phyloP scores from a whole-genome alignment of 2,329 filamentous ascomycete genomes.

The Colletotrichum lini region DNA sequence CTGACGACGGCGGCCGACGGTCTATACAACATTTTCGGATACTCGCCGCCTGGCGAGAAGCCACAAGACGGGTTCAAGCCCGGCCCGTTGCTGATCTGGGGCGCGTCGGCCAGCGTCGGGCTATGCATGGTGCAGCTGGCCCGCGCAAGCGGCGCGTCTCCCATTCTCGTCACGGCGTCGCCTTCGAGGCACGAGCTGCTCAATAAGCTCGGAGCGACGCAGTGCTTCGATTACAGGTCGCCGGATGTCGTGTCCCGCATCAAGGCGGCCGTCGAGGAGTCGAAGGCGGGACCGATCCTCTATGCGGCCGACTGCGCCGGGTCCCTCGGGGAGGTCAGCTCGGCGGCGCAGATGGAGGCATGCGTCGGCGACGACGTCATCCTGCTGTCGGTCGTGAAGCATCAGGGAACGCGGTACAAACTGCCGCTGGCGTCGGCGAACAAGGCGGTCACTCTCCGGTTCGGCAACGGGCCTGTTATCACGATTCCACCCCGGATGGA shows the following conservation, averaged over 20 bases:
- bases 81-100: constrained; percentile 54
- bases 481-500: constrained; percentile 10
- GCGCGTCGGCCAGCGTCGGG: constrained; percentile 54
- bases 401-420: not conserved
- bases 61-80: constrained; percentile 23
- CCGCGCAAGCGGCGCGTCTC: constrained; percentile 47
- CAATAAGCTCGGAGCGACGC: constrained; percentile 50
- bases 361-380: not conserved
- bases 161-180: constrained; percentile 53
- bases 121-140: constrained; percentile 54
- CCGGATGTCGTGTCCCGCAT: constrained; percentile 18
- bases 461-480: not conserved
- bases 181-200: constrained; percentile 50
- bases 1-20: constrained; percentile 45
- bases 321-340: not conserved
- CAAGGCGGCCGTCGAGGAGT: constrained; percentile 18
- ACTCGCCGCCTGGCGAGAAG: constrained; percentile 30
- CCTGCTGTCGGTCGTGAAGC: constrained; percentile 2
- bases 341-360: constrained; percentile 12
- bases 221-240: constrained; percentile 53
- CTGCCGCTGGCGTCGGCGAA: constrained; percentile 18
- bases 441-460: not conserved
- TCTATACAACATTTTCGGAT: constrained; percentile 43
- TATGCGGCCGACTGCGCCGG: constrained; percentile 38
- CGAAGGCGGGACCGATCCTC: constrained; percentile 12